These are phyloP conservation scores for Komagataella phaffii DNA, from an alignment of 805 yeast species.

Conservation along the genomic window DNA sequence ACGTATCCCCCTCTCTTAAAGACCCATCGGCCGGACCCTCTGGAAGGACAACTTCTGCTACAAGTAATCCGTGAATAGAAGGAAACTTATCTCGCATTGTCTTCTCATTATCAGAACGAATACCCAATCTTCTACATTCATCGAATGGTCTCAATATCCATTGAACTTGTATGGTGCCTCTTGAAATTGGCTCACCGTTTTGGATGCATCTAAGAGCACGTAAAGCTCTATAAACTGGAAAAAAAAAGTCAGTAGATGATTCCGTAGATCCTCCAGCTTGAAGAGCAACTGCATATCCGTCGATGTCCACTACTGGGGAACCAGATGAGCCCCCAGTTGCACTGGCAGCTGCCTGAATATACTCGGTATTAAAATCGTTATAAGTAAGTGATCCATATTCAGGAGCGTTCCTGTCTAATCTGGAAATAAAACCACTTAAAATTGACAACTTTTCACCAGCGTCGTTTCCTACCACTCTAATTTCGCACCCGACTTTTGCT, in stretches of 20 bases:
- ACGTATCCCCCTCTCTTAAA: constrained; percentile 76
- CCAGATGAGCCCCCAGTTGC: constrained; percentile 96
- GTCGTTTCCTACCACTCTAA: constrained; percentile 91
- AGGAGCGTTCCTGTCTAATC: constrained; percentile 89
- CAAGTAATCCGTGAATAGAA: constrained; percentile 63
- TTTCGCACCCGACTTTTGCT: constrained; percentile 86
- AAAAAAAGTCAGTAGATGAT: constrained; percentile 85
- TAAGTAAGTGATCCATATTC: constrained; percentile 82
- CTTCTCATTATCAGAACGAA: constrained; percentile 61
- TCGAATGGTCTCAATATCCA: constrained; percentile 83
- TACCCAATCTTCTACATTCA: constrained; percentile 79
- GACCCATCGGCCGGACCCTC: constrained; percentile 70
- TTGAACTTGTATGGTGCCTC: constrained; percentile 89
- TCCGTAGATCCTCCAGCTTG: constrained; percentile 92
- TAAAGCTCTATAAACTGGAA: constrained; percentile 73
- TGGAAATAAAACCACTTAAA: constrained; percentile 71
- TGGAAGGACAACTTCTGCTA: constrained; percentile 71
- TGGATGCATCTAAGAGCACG: constrained; percentile 75
- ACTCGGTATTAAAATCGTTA: constrained; percentile 88
- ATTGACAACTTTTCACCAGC: constrained; percentile 91
- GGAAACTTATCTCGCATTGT: constrained; percentile 60
- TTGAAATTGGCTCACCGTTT: constrained; percentile 39
- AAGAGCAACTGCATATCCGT: constrained; percentile 79
- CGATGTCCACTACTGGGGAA: constrained; percentile 86
- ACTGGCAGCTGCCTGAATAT: constrained; percentile 91